Evolutionary conservation across 345 rosid species (phyloP).

Genomic region (Eucalyptus marginata): DNA sequence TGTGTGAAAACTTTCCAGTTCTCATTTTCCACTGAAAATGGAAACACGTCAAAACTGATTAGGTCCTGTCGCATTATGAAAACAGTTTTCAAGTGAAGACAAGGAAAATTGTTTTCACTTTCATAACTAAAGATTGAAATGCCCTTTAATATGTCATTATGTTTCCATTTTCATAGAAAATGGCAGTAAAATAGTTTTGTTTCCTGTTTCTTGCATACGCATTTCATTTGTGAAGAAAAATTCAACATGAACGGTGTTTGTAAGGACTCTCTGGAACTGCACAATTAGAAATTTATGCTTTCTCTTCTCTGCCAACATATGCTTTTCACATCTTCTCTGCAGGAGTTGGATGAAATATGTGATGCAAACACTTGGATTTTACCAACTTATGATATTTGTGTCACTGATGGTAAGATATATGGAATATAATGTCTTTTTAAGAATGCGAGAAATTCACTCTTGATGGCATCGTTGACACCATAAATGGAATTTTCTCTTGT

Average conservation of each 20-base stretch:
- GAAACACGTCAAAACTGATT: background rate
- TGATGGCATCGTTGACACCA: background rate
- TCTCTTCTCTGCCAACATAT: background rate
- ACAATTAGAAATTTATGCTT: background rate
- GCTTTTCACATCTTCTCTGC: background rate
- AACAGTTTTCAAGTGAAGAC: background rate
- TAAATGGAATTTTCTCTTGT: background rate
- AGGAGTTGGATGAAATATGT: background rate
- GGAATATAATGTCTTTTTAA: background rate
- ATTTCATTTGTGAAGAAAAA: background rate
- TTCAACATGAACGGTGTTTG: background rate
- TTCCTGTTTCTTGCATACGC: background rate
- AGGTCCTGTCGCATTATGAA: background rate
- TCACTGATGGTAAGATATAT: background rate
- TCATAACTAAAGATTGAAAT: background rate
- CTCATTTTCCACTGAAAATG: background rate
- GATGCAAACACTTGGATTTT: background rate
- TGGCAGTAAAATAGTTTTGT: background rate
- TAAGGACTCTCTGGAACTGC: background rate
- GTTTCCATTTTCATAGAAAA: background rate
- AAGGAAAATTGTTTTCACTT: background rate
- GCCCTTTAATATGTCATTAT: background rate
- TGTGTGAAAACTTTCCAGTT: background rate
- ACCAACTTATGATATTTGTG: background rate
- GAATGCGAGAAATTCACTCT: background rate